Conservation (phyloP, 192 early-diverging fungal genomes). For the Rhizoclosmatium globosum region DNA sequence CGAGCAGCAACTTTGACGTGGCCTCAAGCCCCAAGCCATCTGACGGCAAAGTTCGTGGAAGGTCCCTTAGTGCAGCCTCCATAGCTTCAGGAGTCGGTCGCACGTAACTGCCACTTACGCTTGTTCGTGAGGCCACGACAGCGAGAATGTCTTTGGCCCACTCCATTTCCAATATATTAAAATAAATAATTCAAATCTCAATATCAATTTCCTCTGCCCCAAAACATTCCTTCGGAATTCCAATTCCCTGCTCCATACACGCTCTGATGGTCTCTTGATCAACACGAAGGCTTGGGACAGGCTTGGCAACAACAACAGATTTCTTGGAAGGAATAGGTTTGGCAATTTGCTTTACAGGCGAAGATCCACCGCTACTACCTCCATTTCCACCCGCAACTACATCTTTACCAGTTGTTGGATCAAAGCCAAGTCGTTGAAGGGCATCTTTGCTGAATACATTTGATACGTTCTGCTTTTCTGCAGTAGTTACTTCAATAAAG, state of each 20-base stretch:
- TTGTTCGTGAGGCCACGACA: too few species aligned
- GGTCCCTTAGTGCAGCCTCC: not conserved
- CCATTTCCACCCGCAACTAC: not conserved
- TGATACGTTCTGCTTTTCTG: not conserved
- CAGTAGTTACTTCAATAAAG: not conserved
- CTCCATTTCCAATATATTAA: constrained; percentile 7
- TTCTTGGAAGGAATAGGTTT: not conserved
- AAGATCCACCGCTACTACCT: not conserved
- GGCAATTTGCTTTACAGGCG: not conserved
- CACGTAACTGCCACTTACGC: not conserved
- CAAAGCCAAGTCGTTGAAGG: constrained; percentile 21
- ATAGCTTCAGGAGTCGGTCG: not conserved
- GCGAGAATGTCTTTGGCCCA: too few species aligned
- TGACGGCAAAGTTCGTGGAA: not conserved
- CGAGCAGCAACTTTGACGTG: not conserved
- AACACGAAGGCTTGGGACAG: not conserved
- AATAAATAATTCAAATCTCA: too few species aligned
- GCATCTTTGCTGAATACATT: constrained; percentile 27
- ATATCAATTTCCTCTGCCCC: constrained; percentile 30
- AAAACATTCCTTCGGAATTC: constrained; percentile 19
- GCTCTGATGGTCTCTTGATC: constrained; percentile 3
- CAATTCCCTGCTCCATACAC: constrained; percentile 11
- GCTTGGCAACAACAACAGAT: not conserved
- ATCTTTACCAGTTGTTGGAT: constrained; percentile 30
- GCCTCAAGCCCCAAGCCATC: not conserved